Base-by-base conservation (phyloP, 768 basidiomycete genomes). In the Gautieria morchelliformis region DNA sequence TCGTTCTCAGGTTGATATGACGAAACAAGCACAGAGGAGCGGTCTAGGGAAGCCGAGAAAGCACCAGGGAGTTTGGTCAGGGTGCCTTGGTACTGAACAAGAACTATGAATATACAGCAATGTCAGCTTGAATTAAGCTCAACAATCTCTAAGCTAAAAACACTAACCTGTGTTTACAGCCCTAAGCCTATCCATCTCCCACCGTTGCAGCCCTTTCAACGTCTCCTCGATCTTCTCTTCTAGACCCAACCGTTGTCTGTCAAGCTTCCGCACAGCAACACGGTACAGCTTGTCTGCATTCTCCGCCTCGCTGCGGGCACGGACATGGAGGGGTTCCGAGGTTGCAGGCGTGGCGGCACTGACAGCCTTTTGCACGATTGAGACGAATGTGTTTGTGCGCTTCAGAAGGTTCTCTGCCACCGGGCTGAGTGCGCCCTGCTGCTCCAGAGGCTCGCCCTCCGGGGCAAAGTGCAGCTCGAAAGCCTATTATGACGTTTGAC, bases 1-100 rank as follows among this genome's bases (percentile, higher is more conserved):
- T 93, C 93, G 1, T 83, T 83, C 60, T 96, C 93, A 3, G 93
- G 93, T 60, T 93, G 85, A 69, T 83, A 96, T 1, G 90, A 80
- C 33, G 89, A 81, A 61, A 94, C 79, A 49, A 93, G 78, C 1
- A 88, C 85, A 1, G 79, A 75, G 1, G 88, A 87, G 35, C 83
- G 81, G 63, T 88, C 85, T 32, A 84, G 67, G 2, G 86, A 78
- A 0, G 80, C 74, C 22, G 81, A 79, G 46, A 89, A 72, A 7
- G 80, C 75, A 64, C 84, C 81, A 11, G 88, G 87, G 14, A 94
- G 70, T 63, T 83, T 85, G 15, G 80, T 72, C 41, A 94, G 68
- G 9, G 87, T 90, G 42, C 84, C 87, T 62, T 94, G 90, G 66
- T 90, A 96, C 68, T 94, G 89, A 41, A 88, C 77, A 20, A 96